phyloP scores from a whole-genome alignment of 176 grass and related monocot genomes.

The Melocanna baccifera region DNA sequence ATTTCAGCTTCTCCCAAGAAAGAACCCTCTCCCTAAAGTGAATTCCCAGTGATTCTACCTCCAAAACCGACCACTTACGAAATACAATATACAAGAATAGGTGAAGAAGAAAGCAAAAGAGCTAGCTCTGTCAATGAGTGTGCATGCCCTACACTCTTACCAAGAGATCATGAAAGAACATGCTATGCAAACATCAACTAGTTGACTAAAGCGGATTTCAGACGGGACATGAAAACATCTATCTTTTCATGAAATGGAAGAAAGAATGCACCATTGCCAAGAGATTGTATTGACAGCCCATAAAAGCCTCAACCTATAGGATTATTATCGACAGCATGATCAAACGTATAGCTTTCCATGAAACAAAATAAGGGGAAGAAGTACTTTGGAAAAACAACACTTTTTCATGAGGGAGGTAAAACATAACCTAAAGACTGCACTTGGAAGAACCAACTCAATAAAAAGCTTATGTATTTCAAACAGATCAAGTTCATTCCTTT shows the following conservation, averaged over 20 bases:
- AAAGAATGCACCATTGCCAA: constrained; percentile 41
- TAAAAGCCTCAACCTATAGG: constrained; percentile 30
- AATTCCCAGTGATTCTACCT: constrained; percentile 9
- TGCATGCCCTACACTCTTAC: constrained; percentile 48
- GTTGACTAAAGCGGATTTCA: constrained; percentile 23
- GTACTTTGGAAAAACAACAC: constrained; percentile 7
- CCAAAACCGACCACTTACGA: constrained; percentile 13
- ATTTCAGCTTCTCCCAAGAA: constrained; percentile 38
- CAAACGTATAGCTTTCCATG: constrained; percentile 23
- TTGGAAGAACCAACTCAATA: constrained; percentile 1
- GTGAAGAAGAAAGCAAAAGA: constrained; percentile 41
- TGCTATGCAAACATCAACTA: constrained; percentile 20
- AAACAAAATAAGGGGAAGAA: constrained; percentile 18
- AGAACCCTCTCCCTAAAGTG: constrained; percentile 25
- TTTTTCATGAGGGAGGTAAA: constrained; percentile 24
- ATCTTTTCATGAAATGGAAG: constrained; percentile 34
- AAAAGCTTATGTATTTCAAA: not conserved
- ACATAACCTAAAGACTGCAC: not conserved
- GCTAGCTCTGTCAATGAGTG: constrained; percentile 49
- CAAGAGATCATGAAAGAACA: constrained; percentile 52
- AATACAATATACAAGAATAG: constrained; percentile 27
- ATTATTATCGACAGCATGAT: constrained; percentile 22
- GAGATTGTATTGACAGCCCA: constrained; percentile 39
- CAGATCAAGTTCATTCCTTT: not conserved
- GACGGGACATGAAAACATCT: constrained; percentile 31